These are phyloP conservation scores for Nothophytophthora sp. DNA, from an alignment of 352 stramenopile species.

Conservation along the genomic window DNA sequence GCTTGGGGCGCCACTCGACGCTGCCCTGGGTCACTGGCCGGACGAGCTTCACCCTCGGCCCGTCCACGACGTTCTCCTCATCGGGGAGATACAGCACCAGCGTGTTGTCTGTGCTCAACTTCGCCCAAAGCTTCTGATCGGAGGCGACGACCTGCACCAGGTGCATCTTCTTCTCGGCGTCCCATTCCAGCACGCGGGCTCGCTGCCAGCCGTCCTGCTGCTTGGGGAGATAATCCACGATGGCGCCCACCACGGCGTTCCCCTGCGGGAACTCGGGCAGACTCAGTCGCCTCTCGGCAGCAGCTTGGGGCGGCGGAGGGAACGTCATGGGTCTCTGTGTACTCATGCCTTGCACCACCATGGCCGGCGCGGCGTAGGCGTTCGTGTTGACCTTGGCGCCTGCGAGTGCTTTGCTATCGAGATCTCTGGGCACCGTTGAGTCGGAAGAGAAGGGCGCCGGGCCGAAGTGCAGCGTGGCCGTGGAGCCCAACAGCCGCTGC, in stretches of 20 bases:
- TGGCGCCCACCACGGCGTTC: conserved; percentile 51
- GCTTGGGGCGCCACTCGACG: conserved; percentile 73
- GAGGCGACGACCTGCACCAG: conserved; percentile 64
- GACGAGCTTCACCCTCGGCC: conserved; percentile 60
- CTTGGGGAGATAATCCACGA: conserved; percentile 77
- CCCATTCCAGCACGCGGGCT: conserved; percentile 70
- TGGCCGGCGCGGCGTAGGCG: conserved; percentile 38
- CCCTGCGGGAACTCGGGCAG: conserved; percentile 57
- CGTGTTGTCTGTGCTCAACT: conserved; percentile 58
- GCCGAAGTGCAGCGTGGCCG: conserved; percentile 37
- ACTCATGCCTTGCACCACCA: conserved; percentile 47
- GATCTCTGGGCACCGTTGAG: conserved; percentile 16
- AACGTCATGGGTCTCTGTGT: conserved; percentile 48
- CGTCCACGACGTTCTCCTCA: conserved; percentile 60
- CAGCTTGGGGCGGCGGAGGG: conserved; percentile 24
- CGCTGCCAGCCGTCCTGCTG: conserved; percentile 71
- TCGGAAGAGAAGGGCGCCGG: conserved; percentile 11
- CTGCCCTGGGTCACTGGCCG: conserved; percentile 56
- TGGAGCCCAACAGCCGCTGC: conserved; percentile 43
- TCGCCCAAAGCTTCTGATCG: conserved; percentile 59
- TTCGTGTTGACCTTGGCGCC: conserved; percentile 41
- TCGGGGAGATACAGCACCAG: conserved; percentile 64
- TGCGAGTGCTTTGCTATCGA: conserved; percentile 23
- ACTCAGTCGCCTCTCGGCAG: conserved; percentile 32
- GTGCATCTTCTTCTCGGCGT: conserved; percentile 63